These are phyloP conservation scores for Saprolegnia diclina DNA, from an alignment of 352 stramenopile species.

Conservation along the genomic window DNA sequence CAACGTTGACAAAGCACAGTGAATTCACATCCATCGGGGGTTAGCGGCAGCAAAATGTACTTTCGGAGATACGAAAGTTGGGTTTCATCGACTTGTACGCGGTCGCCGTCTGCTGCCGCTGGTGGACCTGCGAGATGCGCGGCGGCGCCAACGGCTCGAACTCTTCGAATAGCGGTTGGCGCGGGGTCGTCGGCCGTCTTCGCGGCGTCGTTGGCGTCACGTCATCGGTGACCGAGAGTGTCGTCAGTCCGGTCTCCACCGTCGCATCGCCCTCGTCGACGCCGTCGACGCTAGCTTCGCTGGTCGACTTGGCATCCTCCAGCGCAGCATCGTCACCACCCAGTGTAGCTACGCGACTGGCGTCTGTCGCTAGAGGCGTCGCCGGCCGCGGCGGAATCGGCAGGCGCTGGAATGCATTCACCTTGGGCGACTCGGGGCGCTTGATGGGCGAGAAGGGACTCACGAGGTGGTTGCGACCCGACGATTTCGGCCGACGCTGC, in stretches of 20 bases:
- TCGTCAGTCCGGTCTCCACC: neutral
- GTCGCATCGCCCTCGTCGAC: neutral
- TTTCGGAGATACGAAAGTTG: slow-evolving; percentile 25
- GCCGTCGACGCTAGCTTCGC: neutral
- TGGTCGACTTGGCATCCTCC: neutral
- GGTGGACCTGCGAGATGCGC: slow-evolving; percentile 3
- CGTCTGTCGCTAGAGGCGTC: neutral
- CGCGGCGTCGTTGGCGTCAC: neutral
- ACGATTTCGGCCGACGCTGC: neutral
- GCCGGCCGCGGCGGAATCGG: neutral
- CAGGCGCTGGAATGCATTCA: neutral
- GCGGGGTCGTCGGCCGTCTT: neutral
- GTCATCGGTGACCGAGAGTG: neutral
- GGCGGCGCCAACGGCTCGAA: slow-evolving; percentile 7
- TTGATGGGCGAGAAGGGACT: slow-evolving; percentile 11
- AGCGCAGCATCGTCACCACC: neutral
- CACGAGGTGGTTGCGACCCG: neutral
- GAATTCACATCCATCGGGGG: neutral
- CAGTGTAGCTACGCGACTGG: neutral
- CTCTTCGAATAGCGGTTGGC: neutral
- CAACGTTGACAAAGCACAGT: no score
- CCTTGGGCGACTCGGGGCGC: slow-evolving; percentile 14
- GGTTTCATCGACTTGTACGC: slow-evolving; percentile 26
- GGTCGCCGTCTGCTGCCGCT: neutral
- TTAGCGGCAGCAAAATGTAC: slow-evolving; percentile 23